phyloP scores from a whole-genome alignment of 192 early-diverging fungal species.

The Oehlia diaphana region DNA sequence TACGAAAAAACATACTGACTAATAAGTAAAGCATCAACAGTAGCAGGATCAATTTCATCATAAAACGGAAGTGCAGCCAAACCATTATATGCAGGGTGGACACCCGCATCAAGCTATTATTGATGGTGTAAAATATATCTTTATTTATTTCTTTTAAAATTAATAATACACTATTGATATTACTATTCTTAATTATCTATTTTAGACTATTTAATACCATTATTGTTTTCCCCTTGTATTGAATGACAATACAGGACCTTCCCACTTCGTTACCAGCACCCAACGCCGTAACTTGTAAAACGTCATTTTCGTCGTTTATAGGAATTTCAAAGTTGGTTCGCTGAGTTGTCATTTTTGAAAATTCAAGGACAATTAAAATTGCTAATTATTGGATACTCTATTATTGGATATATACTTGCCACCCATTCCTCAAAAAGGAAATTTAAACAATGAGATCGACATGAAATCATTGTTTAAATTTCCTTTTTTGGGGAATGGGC shows the following conservation, averaged over 20 bases:
- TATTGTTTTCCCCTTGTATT: constrained; percentile 95
- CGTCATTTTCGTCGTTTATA: constrained; percentile 65
- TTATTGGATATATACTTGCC: no score
- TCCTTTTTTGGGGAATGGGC: no score
- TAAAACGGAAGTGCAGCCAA: constrained; percentile 91
- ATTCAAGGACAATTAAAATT: not conserved
- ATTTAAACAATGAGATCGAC: no score
- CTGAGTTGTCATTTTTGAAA: not conserved
- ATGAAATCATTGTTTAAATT: no score
- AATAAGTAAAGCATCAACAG: constrained; percentile 87
- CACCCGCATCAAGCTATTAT: constrained; percentile 86
- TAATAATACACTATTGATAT: not conserved
- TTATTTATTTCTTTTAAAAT: constrained; percentile 11
- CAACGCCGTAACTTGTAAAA: constrained; percentile 87
- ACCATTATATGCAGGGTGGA: constrained; percentile 93
- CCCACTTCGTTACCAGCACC: constrained; percentile 99
- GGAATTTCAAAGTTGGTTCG: constrained; percentile 2
- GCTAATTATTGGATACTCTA: no score
- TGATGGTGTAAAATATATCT: not conserved
- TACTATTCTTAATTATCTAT: not conserved
- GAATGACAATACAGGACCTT: constrained; percentile 86
- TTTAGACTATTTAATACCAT: constrained; percentile 59
- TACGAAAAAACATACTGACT: constrained; percentile 71
- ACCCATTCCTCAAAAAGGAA: no score
- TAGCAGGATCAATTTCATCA: constrained; percentile 88